Conservation (phyloP, 2,329 filamentous ascomycete genomes). For the Hirsutella thompsonii region DNA sequence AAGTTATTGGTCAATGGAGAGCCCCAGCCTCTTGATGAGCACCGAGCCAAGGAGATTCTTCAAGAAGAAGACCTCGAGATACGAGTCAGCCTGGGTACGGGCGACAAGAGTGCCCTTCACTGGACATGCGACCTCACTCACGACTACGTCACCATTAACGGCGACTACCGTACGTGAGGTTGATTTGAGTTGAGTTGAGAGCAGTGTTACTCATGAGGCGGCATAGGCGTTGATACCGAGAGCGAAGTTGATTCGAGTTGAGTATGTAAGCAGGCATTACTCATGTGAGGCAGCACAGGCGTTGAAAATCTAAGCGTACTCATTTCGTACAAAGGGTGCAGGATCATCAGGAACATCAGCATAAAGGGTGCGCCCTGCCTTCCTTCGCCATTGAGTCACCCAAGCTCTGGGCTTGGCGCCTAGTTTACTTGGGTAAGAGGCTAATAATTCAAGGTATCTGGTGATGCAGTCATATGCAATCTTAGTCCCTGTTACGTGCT, state of each 20-base stretch:
- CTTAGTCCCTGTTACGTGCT: conserved; percentile 30
- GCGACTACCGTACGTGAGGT: conserved; percentile 48
- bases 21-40: conserved; percentile 68
- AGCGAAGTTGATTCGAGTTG: too few relatives aligned
- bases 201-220: background rate
- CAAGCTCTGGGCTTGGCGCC: too few relatives aligned
- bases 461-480: background rate
- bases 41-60: conserved; percentile 63
- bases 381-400: too few relatives aligned
- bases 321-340: too few relatives aligned
- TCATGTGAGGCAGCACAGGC: too few relatives aligned
- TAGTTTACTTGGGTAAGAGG: too few relatives aligned
- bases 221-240: conserved; percentile 2
- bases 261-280: too few relatives aligned
- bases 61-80: conserved; percentile 72
- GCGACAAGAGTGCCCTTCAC: conserved; percentile 54
- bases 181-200: background rate
- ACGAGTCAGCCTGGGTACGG: conserved; percentile 58
- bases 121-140: conserved; percentile 85
- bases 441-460: too few relatives aligned
- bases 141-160: conserved; percentile 62
- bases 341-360: too few relatives aligned
- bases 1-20: conserved; percentile 69
- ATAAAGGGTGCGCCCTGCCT: too few relatives aligned
- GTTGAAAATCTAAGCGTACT: too few relatives aligned